These are phyloP conservation scores for Nadsonia starkeyi-henricii DNA, from an alignment of 1,139 yeast genomes.

Conservation along the genomic window DNA sequence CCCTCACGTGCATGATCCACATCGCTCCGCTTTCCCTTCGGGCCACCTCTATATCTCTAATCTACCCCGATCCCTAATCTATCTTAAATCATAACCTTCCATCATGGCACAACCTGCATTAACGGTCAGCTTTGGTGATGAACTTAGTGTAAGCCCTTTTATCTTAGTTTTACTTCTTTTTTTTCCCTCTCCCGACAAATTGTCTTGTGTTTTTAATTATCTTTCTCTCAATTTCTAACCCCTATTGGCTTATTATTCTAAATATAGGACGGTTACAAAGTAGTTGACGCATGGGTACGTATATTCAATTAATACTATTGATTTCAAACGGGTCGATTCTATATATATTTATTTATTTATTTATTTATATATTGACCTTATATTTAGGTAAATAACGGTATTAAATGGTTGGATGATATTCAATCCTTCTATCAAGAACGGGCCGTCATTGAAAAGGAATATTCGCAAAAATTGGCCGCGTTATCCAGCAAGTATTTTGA, in stretches of 20 bases:
- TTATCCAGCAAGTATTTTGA: constrained; percentile 60
- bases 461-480: constrained; percentile 50
- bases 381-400: constrained; percentile 38
- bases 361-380: background rate
- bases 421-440: constrained; percentile 78
- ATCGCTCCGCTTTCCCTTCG: background rate
- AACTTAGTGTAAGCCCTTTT: constrained; percentile 18
- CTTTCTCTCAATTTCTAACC: constrained; percentile 7
- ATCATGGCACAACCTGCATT: constrained; percentile 10
- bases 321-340: background rate
- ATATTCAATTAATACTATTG: no score
- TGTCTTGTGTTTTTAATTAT: no score
- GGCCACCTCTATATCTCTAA: background rate
- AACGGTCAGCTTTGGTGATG: constrained; percentile 26
- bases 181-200: no score
- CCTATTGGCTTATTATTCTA: background rate
- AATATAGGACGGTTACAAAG: constrained; percentile 58
- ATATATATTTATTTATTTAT: no score
- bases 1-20: no score
- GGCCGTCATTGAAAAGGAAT: constrained; percentile 69
- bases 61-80: background rate
- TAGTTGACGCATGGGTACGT: constrained; percentile 57
- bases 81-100: constrained; percentile 3
- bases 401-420: constrained; percentile 63
- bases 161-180: no score